Percentiles rank a stretch among this genome's conserved stretches.
These are phyloP conservation scores for Evernia prunastri DNA, from an alignment of 495 filamentous ascomycete species.

Conservation along the genomic window DNA sequence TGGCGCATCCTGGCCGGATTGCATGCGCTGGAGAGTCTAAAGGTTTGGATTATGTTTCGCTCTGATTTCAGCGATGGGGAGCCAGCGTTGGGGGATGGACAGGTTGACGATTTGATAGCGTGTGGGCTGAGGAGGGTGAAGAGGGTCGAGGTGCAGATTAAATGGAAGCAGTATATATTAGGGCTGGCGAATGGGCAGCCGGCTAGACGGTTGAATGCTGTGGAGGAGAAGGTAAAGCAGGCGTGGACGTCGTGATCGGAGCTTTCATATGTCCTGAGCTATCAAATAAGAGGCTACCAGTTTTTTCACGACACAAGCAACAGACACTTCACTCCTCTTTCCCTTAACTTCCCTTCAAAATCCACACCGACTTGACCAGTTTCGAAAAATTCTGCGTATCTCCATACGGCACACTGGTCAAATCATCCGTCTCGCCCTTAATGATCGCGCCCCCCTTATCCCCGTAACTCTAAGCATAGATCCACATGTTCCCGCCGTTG, in stretches of 20 bases:
- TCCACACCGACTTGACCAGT: constrained; percentile 16
- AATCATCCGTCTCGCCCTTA: constrained; percentile 12
- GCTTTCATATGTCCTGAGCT: neutral
- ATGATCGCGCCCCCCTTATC: constrained; percentile 10
- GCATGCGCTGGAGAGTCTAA: neutral
- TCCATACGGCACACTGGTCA: constrained; percentile 11
- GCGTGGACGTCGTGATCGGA: neutral
- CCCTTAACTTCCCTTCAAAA: neutral
- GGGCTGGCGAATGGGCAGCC: neutral
- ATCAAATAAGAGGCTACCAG: neutral
- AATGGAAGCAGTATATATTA: neutral
- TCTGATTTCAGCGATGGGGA: neutral
- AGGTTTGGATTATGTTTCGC: neutral
- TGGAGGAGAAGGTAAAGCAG: neutral
- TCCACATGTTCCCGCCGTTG: constrained; percentile 1
- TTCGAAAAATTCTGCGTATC: constrained; percentile 14
- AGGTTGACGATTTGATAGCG: neutral
- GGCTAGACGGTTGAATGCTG: neutral
- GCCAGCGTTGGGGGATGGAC: neutral
- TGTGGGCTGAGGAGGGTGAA: neutral
- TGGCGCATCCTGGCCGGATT: neutral
- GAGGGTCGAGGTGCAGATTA: neutral
- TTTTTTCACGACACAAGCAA: neutral
- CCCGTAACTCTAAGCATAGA: constrained; percentile 12
- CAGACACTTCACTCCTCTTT: neutral